Conservation (phyloP, 768 basidiomycete species). For the Russula vinacea region DNA sequence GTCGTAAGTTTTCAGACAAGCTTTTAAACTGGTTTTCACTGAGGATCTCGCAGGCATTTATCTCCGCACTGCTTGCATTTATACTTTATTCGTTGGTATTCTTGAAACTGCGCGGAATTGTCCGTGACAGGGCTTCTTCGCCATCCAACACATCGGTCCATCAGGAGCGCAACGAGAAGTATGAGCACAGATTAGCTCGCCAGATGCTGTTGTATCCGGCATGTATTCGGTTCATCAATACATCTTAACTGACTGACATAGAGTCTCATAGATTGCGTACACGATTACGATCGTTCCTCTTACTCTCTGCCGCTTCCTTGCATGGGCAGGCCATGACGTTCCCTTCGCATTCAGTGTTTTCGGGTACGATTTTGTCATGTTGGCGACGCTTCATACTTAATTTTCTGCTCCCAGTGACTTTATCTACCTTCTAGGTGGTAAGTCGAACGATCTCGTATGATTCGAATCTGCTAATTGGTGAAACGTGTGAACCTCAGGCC, state of each 20-base stretch:
- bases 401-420: conserved; percentile 27
- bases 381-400: conserved; percentile 31
- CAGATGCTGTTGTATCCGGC: conserved; percentile 52
- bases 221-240: conserved; percentile 7
- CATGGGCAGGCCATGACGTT: conserved; percentile 44
- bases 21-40: not conserved
- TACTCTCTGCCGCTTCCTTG: conserved; percentile 43
- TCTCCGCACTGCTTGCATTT: conserved; percentile 44
- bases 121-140: conserved; percentile 39
- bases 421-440: conserved; percentile 33
- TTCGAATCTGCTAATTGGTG: not conserved
- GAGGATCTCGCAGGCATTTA: conserved; percentile 44
- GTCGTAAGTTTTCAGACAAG: conserved; percentile 40
- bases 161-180: conserved; percentile 36
- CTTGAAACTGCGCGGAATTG: conserved; percentile 48
- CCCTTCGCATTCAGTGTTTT: conserved; percentile 46
- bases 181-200: conserved; percentile 39
- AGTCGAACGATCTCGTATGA: conserved; percentile 7
- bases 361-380: conserved; percentile 40
- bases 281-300: conserved; percentile 50
- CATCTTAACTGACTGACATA: not conserved
- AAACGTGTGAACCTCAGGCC: conserved; percentile 33
- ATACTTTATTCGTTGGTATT: conserved; percentile 50
- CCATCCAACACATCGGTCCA: conserved; percentile 25
- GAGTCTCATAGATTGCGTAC: conserved; percentile 44